Percentiles rank a stretch among this genome's conserved stretches.
Evolutionary conservation across 495 filamentous ascomycete genomes (phyloP).

Genomic region (Neohortaea acidophila): DNA sequence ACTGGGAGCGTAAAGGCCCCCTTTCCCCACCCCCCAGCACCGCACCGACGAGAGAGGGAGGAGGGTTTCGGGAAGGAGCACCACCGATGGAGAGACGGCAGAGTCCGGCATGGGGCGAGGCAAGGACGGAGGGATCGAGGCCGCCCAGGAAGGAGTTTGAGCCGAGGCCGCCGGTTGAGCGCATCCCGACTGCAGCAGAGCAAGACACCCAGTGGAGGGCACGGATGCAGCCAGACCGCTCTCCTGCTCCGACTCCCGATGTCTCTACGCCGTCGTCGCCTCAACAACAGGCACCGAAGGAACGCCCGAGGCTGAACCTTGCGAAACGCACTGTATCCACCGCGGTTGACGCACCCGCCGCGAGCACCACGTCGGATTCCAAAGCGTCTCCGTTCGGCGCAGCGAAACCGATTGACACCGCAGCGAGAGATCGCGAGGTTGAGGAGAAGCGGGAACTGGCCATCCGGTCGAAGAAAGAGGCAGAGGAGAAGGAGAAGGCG

Average conservation of each 20-base stretch:
- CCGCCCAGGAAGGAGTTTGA: slow-evolving; percentile 70
- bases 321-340: slow-evolving; percentile 80
- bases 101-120: slow-evolving; percentile 80
- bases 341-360: slow-evolving; percentile 36
- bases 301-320: slow-evolving; percentile 66
- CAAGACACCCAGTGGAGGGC: slow-evolving; percentile 74
- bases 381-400: slow-evolving; percentile 89
- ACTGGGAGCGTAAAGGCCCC: slow-evolving; percentile 93
- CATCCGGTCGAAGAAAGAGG: slow-evolving; percentile 67
- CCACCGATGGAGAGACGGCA: slow-evolving; percentile 43
- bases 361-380: slow-evolving; percentile 43
- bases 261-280: slow-evolving; percentile 53
- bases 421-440: slow-evolving; percentile 69
- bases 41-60: slow-evolving; percentile 17
- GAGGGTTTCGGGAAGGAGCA: slow-evolving; percentile 44
- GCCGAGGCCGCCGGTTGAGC: slow-evolving; percentile 35
- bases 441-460: slow-evolving; percentile 69
- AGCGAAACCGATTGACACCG: slow-evolving; percentile 77
- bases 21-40: slow-evolving; percentile 50
- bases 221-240: slow-evolving; percentile 62
- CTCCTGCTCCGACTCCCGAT: slow-evolving; percentile 39
- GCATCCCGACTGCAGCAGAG: slow-evolving; percentile 67
- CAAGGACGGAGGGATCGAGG: slow-evolving; percentile 60
- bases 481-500: slow-evolving; percentile 69
- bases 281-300: slow-evolving; percentile 35